These are phyloP conservation scores for Coemansia sp. DNA, from an alignment of 192 early-diverging fungal species.

Conservation along the genomic window DNA sequence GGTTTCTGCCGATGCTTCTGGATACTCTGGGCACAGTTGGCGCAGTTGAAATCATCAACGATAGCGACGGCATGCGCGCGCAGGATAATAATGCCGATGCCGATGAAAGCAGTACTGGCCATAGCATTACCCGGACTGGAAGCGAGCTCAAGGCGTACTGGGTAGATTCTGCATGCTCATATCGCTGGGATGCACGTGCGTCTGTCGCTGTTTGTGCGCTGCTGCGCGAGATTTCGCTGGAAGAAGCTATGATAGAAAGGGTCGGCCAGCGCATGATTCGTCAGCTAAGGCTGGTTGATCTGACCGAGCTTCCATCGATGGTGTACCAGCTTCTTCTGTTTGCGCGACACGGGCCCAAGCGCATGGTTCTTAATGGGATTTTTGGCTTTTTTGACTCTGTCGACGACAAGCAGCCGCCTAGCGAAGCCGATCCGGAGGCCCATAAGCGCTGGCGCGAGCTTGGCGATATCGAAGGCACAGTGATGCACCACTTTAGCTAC, in stretches of 20 bases:
- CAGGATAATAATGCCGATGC: not conserved
- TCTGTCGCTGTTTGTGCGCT: constrained; percentile 33
- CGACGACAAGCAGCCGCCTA: constrained; percentile 15
- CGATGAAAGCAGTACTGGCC: not conserved
- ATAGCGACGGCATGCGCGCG: not conserved
- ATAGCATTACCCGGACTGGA: constrained; percentile 33
- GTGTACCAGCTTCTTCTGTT: constrained; percentile 69
- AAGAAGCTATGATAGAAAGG: constrained; percentile 11
- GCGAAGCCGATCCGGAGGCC: constrained; percentile 4
- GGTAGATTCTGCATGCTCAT: constrained; percentile 45
- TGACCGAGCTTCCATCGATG: constrained; percentile 61
- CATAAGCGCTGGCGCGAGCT: constrained; percentile 35
- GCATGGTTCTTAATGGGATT: constrained; percentile 57
- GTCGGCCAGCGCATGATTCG: constrained; percentile 36
- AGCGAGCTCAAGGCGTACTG: constrained; percentile 39
- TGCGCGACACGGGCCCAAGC: constrained; percentile 62
- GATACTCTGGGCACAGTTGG: constrained; percentile 45
- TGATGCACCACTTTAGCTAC: constrained; percentile 71
- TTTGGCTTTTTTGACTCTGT: constrained; percentile 61
- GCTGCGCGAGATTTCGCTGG: constrained; percentile 31
- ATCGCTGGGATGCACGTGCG: constrained; percentile 34
- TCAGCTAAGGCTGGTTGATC: constrained; percentile 24
- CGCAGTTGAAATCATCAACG: constrained; percentile 28
- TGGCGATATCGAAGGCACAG: constrained; percentile 64
- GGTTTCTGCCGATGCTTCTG: constrained; percentile 37